Base-by-base conservation (phyloP, 1,139 yeast species). In the Hanseniaspora gamundiae region DNA sequence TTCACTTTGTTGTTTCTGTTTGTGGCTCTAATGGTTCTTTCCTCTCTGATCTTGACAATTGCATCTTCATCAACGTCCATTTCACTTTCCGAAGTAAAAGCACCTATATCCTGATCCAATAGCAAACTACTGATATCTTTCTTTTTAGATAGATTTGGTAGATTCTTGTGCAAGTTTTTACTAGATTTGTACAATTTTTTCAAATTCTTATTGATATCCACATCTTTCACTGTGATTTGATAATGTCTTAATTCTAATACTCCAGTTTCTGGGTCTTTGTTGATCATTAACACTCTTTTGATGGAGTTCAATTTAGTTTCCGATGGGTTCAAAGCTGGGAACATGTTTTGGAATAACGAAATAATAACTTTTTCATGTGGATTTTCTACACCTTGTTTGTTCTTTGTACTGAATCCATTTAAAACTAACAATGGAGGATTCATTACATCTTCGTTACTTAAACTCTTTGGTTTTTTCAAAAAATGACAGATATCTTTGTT, bases 311-410 rank as follows among this genome's bases (percentile, higher is more conserved):
- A 80, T 51, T 77, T 79, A 28, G 94, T 85, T 49, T 68, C 67
- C 49, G 82, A 82, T 20, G 95, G 95, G 17, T 74, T 76, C 53
- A 93, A 80, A 19, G 98, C 87, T 5, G 99, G 99, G 61, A 91
- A 87, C 77, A 91, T 78, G 65, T 87, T 87, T 62, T 91, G 98
- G 66, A 93, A 86, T 68, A 88, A 80, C 2, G 97, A 85, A 28
- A 94, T 78, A 51, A 88, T 63, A 52, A 91, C 71, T 53, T 85
- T 84, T 61, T 91, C 97, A 49, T 80, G 83, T 35, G 75, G 54
- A 36, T 52, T 50, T n/a, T 51, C 56, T 13, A 51, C 55, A 24
- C 40, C 43, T 10, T 42, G 47, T 46, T 58, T 57, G 36, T 57
- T 61, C 45, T 61, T 56, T 42, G 52, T 49, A 35, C 73, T 71